Conservation (phyloP, 148 eudicot genomes). For the Agrostemma githago region DNA sequence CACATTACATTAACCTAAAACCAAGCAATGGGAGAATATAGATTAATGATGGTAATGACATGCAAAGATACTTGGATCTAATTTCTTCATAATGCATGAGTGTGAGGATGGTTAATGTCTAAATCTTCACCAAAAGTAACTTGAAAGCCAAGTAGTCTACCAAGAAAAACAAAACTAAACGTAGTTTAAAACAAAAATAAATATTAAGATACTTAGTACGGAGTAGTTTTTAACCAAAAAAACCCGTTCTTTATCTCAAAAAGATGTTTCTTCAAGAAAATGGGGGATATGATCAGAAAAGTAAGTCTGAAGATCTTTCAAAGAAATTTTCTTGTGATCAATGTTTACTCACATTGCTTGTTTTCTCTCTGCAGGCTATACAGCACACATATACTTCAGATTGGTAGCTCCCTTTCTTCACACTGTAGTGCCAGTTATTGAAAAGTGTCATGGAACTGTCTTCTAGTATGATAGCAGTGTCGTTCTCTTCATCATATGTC, state of each 20-base stretch:
- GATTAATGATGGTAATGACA: too few species aligned
- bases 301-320: not conserved
- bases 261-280: not conserved
- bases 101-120: too few species aligned
- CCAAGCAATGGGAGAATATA: too few species aligned
- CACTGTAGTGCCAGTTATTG: not conserved
- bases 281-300: not conserved
- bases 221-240: too few species aligned
- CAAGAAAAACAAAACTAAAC: too few species aligned
- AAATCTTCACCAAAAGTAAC: too few species aligned
- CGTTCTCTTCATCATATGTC: not conserved
- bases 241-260: not conserved
- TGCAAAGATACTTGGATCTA: too few species aligned
- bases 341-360: not conserved
- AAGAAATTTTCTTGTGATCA: not conserved
- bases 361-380: not conserved
- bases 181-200: too few species aligned
- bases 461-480: not conserved
- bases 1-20: too few species aligned
- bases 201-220: too few species aligned
- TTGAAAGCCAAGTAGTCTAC: too few species aligned
- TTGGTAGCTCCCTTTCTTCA: not conserved
- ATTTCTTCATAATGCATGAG: too few species aligned
- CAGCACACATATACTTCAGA: not conserved
- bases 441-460: constrained; percentile 2